Percentiles rank a stretch among this genome's conserved stretches.
Conservation (phyloP, 1,139 yeast genomes). For the Lodderomyces jiufengensis region DNA sequence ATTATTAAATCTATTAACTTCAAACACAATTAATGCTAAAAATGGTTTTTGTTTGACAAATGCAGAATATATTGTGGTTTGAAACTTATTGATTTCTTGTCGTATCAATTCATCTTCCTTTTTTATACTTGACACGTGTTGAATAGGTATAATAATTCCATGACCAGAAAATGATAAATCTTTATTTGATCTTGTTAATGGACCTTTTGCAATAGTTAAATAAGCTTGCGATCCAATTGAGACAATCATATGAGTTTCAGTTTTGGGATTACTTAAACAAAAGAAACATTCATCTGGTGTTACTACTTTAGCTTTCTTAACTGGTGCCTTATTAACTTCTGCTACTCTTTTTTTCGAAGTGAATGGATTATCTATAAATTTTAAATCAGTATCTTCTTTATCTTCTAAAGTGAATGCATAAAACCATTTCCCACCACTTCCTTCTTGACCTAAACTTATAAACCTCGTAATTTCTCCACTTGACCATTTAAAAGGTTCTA, state of each 20-base stretch:
- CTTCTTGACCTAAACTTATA: constrained; percentile 60
- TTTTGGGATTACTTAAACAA: constrained; percentile 76
- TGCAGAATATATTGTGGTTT: constrained; percentile 43
- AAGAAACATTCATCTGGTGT: constrained; percentile 69
- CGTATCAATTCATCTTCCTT: constrained; percentile 14
- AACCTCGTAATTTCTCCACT: constrained; percentile 48
- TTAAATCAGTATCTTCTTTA: constrained; percentile 14
- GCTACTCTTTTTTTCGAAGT: constrained; percentile 13
- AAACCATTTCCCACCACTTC: constrained; percentile 61
- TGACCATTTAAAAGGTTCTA: constrained; percentile 57
- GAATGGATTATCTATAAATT: constrained; percentile 39
- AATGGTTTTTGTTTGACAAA: constrained; percentile 31
- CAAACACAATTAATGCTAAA: constrained; percentile 55
- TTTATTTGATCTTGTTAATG: constrained; percentile 53
- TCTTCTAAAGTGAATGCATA: constrained; percentile 53
- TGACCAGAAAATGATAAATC: constrained; percentile 68
- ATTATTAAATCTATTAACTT: constrained; percentile 52
- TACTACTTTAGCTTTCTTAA: constrained; percentile 34
- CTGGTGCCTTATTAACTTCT: constrained; percentile 9
- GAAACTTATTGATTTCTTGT: constrained; percentile 24
- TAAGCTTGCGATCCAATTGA: constrained; percentile 68
- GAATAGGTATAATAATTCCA: constrained; percentile 77
- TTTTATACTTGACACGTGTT: constrained; percentile 53
- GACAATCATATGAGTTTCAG: constrained; percentile 77
- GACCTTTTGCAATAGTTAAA: constrained; percentile 84